These are phyloP conservation scores for Setomelanomma holmii DNA, from an alignment of 2,329 filamentous ascomycete genomes.

Conservation along the genomic window DNA sequence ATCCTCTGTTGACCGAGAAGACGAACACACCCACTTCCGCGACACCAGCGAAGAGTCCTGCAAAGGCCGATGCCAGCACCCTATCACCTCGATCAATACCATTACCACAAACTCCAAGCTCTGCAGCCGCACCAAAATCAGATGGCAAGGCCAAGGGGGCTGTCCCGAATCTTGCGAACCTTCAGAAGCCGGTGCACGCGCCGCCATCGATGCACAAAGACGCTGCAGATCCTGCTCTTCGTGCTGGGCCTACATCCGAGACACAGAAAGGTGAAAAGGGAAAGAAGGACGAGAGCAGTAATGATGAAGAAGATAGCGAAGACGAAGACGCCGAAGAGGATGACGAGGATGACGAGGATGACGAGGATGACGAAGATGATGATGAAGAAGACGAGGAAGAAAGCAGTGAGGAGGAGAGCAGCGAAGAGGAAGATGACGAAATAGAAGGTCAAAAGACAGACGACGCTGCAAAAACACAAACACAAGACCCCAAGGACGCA, in stretches of 20 bases:
- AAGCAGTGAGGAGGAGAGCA: constrained; percentile 4
- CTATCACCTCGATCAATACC: constrained; percentile 36
- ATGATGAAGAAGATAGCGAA: constrained; percentile 7
- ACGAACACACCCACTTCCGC: constrained; percentile 32
- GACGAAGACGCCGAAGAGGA: constrained; percentile 12
- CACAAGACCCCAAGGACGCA: constrained; percentile 25
- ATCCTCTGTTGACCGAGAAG: constrained; percentile 45
- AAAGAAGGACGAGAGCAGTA: constrained; percentile 8
- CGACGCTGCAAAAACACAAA: constrained; percentile 18
- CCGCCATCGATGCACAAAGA: constrained; percentile 34
- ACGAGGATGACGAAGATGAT: constrained; percentile 15
- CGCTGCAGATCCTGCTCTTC: constrained; percentile 32
- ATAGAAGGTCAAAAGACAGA: background rate
- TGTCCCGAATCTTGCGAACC: constrained; percentile 22
- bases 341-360: constrained; percentile 8
- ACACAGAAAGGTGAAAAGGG: constrained; percentile 13
- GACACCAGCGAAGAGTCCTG: constrained; percentile 37
- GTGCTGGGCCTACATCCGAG: constrained; percentile 25
- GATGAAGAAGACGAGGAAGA: constrained; percentile 15
- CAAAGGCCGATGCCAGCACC: constrained; percentile 19
- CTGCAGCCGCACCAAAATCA: background rate
- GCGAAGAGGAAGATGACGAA: background rate
- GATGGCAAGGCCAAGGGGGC: background rate
- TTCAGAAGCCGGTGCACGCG: constrained; percentile 29
- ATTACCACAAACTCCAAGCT: constrained; percentile 33